A percentile compares a stretch with the other conserved stretches of the same genome.
phyloP scores from a whole-genome alignment of 2,329 filamentous ascomycete genomes.

The Cladosporium halotolerans region DNA sequence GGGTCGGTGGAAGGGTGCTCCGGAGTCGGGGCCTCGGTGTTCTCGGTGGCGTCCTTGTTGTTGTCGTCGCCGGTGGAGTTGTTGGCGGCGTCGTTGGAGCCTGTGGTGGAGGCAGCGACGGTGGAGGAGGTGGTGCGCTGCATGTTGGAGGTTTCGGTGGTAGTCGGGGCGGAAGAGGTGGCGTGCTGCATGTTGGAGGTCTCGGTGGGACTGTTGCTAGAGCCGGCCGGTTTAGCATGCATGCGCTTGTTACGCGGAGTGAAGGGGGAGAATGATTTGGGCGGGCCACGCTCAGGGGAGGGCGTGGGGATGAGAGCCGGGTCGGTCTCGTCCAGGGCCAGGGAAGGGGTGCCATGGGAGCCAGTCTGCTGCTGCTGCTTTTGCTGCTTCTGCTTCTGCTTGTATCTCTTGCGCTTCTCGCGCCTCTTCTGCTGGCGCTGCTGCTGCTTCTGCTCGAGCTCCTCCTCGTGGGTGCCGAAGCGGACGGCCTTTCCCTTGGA shows the following conservation, averaged over 20 bases:
- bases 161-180: neutral
- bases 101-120: neutral
- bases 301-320: neutral
- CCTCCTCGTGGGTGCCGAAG: neutral
- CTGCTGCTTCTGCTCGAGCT: neutral
- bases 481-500: too few species aligned
- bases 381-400: neutral
- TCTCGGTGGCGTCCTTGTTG: too few species aligned
- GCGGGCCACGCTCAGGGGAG: neutral
- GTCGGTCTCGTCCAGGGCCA: too few species aligned
- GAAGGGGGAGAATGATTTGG: neutral
- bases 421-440: neutral
- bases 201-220: neutral
- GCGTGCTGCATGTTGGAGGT: neutral
- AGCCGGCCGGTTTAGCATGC: neutral
- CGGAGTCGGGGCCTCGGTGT: neutral
- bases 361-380: neutral
- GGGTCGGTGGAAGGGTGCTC: neutral
- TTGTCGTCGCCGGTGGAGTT: too few species aligned
- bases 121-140: neutral
- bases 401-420: neutral
- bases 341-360: neutral
- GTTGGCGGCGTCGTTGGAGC: neutral
- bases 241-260: neutral
- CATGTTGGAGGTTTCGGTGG: neutral